phyloP scores from a whole-genome alignment of 2,329 filamentous ascomycete genomes.

The Aureobasidium sp. region DNA sequence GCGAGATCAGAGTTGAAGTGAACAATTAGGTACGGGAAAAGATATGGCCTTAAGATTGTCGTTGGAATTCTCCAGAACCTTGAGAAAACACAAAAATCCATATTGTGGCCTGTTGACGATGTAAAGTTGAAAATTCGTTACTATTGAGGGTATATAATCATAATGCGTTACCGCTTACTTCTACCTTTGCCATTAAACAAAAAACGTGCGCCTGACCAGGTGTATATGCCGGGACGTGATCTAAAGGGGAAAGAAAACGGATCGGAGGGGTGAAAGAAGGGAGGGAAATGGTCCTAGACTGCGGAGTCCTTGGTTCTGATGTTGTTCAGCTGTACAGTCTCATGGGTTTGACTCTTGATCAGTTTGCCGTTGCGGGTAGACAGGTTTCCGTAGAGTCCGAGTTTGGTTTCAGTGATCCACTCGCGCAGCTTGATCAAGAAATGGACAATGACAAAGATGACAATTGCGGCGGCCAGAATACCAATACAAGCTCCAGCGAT shows the following conservation, averaged over 20 bases:
- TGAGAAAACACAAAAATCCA: too few species aligned
- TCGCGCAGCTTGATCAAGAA: slow-evolving; percentile 34
- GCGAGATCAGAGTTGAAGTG: not conserved
- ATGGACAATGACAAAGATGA: slow-evolving; percentile 37
- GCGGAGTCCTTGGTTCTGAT: not conserved
- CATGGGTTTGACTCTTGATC: not conserved
- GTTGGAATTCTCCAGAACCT: too few species aligned
- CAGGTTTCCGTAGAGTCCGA: slow-evolving; percentile 7
- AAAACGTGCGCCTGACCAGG: not conserved
- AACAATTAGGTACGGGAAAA: not conserved
- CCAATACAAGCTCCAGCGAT: slow-evolving; percentile 59
- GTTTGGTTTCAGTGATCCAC: slow-evolving; percentile 35
- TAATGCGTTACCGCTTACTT: not conserved
- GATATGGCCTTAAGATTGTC: not conserved
- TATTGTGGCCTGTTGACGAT: not conserved
- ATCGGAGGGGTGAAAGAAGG: not conserved
- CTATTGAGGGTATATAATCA: not conserved
- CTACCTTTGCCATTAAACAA: not conserved
- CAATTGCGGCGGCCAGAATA: slow-evolving; percentile 33
- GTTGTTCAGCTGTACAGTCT: not conserved
- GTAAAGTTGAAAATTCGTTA: not conserved
- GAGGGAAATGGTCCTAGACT: not conserved
- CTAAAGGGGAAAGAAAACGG: not conserved
- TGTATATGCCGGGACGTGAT: not conserved
- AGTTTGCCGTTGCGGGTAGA: not conserved